A percentile compares a stretch with the other conserved stretches of the same genome.
phyloP scores from a whole-genome alignment of 768 basidiomycete genomes.

The Dioszegia crocea region DNA sequence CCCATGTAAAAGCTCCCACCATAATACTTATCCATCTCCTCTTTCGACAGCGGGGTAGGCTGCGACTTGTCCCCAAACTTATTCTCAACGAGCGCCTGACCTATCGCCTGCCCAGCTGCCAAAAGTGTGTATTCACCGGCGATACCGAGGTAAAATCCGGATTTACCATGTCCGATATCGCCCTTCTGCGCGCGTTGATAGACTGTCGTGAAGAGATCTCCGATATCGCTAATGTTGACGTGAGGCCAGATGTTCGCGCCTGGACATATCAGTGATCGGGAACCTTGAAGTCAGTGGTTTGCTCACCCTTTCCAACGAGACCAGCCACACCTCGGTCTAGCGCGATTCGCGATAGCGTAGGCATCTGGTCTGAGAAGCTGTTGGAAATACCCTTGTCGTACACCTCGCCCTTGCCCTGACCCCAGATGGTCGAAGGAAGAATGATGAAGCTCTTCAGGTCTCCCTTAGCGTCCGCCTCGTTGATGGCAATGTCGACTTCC shows the following conservation, averaged over 20 bases:
- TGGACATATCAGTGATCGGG: conserved; percentile 4
- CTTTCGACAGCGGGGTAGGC: conserved; percentile 36
- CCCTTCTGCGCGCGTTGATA: conserved; percentile 27
- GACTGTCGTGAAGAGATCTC: conserved; percentile 37
- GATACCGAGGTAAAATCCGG: conserved; percentile 46
- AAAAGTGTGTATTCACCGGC: conserved; percentile 43
- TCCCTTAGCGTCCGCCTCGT: conserved; percentile 38
- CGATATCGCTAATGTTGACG: conserved; percentile 41
- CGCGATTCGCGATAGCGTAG: conserved; percentile 35
- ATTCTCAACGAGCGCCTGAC: conserved; percentile 33
- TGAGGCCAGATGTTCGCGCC: conserved; percentile 46
- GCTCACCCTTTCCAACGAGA: conserved; percentile 45
- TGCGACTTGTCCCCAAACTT: conserved; percentile 21
- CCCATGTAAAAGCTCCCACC: conserved; percentile 32
- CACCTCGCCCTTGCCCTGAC: conserved; percentile 30
- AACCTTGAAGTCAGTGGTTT: neutral
- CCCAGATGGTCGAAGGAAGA: conserved; percentile 49
- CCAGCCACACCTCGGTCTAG: conserved; percentile 40
- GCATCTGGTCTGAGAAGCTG: conserved; percentile 43
- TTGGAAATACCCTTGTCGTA: conserved; percentile 42
- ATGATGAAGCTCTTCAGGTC: conserved; percentile 43
- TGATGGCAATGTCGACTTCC: conserved; percentile 43
- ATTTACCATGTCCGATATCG: conserved; percentile 44
- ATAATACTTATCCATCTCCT: conserved; percentile 47
- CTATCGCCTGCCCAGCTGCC: conserved; percentile 34